phyloP scores from a whole-genome alignment of 495 filamentous ascomycete genomes.

The Cenococcum geophilum region DNA sequence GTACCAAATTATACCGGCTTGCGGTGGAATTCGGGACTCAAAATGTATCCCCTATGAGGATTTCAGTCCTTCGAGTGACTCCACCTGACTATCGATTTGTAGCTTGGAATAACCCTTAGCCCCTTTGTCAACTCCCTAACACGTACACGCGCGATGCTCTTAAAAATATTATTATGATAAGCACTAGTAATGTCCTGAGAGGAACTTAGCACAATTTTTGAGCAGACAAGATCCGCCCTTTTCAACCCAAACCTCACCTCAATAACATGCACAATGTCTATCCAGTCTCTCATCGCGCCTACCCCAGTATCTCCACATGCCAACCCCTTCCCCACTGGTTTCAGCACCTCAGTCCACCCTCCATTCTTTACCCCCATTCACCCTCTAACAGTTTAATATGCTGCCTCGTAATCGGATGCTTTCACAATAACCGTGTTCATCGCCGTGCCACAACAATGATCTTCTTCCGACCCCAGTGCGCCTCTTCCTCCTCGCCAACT shows the following conservation, averaged over 20 bases:
- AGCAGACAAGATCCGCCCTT: not conserved
- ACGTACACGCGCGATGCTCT: not conserved
- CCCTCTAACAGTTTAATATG: constrained; percentile 62
- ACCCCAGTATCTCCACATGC: constrained; percentile 77
- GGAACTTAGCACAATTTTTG: no score
- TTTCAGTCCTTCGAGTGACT: not conserved
- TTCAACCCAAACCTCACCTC: constrained; percentile 11
- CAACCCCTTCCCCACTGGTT: constrained; percentile 62
- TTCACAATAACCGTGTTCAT: constrained; percentile 96
- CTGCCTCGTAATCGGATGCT: constrained; percentile 68
- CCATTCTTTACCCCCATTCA: constrained; percentile 57
- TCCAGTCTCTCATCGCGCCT: constrained; percentile 76
- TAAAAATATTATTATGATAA: not conserved
- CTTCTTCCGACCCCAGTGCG: not conserved
- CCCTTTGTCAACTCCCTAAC: no score
- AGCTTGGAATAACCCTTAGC: no score
- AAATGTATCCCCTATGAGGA: no score
- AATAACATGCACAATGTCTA: constrained; percentile 52
- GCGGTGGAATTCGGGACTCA: no score
- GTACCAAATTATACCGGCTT: no score
- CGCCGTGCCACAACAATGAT: constrained; percentile 47
- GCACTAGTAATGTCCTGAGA: no score
- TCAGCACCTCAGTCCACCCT: constrained; percentile 72
- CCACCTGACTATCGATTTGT: no score
- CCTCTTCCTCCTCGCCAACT: no score